A percentile compares a stretch with the other conserved stretches of the same genome.
These are phyloP conservation scores for Emmonsia crescens DNA, from an alignment of 2,329 filamentous ascomycete species.

Conservation along the genomic window DNA sequence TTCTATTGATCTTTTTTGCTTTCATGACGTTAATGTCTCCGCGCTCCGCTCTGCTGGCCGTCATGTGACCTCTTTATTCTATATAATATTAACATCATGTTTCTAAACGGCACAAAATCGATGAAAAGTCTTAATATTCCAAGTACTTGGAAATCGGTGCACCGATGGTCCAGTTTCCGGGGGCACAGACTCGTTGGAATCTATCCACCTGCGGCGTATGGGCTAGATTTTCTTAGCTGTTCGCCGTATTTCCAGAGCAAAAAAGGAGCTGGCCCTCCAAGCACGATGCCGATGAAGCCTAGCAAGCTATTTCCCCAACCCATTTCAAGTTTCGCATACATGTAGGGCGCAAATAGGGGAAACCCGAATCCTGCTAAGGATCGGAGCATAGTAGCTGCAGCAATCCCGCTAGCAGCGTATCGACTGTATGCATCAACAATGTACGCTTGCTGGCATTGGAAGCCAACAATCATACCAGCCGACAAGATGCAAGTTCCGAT, in stretches of 20 bases:
- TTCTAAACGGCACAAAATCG: too few relatives aligned
- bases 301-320: slow-evolving; percentile 44
- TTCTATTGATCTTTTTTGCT: too few relatives aligned
- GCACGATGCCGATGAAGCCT: slow-evolving; percentile 42
- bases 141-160: too few relatives aligned
- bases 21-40: too few relatives aligned
- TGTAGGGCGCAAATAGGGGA: slow-evolving; percentile 47
- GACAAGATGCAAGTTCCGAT: slow-evolving; percentile 11
- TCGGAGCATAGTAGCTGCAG: slow-evolving; percentile 44
- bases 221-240: background rate
- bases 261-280: slow-evolving; percentile 23
- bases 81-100: too few relatives aligned
- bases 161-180: too few relatives aligned
- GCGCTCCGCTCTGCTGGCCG: too few relatives aligned
- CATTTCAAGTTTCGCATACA: slow-evolving; percentile 37
- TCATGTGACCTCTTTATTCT: too few relatives aligned
- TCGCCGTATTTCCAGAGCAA: slow-evolving; percentile 5
- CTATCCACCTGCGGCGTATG: background rate
- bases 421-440: slow-evolving; percentile 45
- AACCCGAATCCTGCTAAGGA: slow-evolving; percentile 40
- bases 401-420: slow-evolving; percentile 41
- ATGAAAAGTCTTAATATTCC: too few relatives aligned
- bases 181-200: too few relatives aligned
- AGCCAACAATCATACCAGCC: slow-evolving; percentile 6
- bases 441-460: slow-evolving; percentile 35